Percentiles rank a stretch among this genome's conserved stretches.
Conservation (phyloP, 306 rosid genomes). For the Rosa chinensis region DNA sequence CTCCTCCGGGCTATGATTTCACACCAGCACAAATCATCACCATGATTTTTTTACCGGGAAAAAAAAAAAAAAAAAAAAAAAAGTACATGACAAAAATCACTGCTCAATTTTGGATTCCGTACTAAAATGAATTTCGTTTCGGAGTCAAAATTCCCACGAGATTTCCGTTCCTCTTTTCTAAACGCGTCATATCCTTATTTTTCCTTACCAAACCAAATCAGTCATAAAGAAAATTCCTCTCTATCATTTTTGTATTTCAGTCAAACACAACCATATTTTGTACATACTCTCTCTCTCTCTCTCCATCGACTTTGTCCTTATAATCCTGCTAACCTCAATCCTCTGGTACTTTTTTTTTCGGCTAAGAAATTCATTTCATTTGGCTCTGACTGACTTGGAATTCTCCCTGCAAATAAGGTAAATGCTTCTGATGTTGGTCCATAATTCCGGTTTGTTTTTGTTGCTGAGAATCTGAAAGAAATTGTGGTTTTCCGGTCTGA, state of each 20-base stretch:
- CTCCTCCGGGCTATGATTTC: not conserved
- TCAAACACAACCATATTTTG: slow-evolving; percentile 5
- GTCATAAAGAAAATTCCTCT: slow-evolving; percentile 24
- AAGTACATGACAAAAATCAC: not conserved
- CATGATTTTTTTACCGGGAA: not conserved
- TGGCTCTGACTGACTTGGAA: not conserved
- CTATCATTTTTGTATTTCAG: slow-evolving; percentile 3
- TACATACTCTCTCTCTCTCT: not conserved
- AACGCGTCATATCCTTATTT: slow-evolving; percentile 26
- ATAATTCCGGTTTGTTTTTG: not conserved
- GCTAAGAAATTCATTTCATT: not conserved
- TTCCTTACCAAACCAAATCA: slow-evolving; percentile 22
- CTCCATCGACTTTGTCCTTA: not conserved
- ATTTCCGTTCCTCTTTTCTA: slow-evolving; percentile 18
- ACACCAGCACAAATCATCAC: not conserved
- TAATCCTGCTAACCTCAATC: slow-evolving; percentile 8
- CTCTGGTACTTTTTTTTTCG: not conserved
- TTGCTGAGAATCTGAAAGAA: not conserved
- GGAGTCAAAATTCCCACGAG: slow-evolving; percentile 28
- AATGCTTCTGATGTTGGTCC: not conserved
- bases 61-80: too few species aligned
- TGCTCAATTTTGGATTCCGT: not conserved
- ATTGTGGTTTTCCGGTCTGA: not conserved
- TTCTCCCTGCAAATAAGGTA: not conserved
- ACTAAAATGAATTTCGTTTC: not conserved